Evolutionary conservation across 139 green algal genomes (phyloP).

Genomic region (Coccomyxa sp.): DNA sequence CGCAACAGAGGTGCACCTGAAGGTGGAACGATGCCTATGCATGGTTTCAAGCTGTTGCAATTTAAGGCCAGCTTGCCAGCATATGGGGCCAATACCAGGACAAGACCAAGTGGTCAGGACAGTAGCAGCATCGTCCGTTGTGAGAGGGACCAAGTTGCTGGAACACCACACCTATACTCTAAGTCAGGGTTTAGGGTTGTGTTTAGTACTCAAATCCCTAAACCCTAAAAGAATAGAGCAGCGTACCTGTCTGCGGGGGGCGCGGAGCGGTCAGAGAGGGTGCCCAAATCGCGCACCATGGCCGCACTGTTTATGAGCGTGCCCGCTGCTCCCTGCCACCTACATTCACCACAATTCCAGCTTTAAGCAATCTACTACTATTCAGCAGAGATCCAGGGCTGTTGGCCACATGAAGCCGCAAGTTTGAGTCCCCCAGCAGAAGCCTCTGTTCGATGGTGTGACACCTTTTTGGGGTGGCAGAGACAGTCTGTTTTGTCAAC

Average conservation of each 20-base stretch:
- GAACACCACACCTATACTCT: slow-evolving; percentile 9
- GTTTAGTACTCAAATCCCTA: not conserved
- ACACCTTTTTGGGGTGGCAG: not conserved
- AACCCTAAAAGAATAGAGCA: not conserved
- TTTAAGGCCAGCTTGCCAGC: too few species aligned
- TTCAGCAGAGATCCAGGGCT: not conserved
- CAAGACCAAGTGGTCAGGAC: too few species aligned
- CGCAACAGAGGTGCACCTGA: too few species aligned
- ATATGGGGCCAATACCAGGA: too few species aligned
- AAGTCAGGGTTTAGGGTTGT: not conserved
- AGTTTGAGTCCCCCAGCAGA: too few species aligned
- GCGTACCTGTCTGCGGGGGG: slow-evolving; percentile 13
- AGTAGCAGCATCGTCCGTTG: too few species aligned
- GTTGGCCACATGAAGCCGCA: not conserved
- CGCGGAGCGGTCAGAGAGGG: slow-evolving; percentile 17
- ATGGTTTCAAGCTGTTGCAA: too few species aligned
- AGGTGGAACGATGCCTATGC: too few species aligned
- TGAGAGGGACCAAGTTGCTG: not conserved
- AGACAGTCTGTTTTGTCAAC: not conserved
- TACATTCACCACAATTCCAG: not conserved
- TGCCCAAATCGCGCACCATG: slow-evolving; percentile 10
- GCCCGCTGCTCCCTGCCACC: slow-evolving; percentile 20
- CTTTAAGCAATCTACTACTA: not conserved
- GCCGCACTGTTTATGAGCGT: slow-evolving; percentile 14
- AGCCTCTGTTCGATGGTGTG: too few species aligned